phyloP scores from a whole-genome alignment of 2,329 filamentous ascomycete genomes.

The Fusarium devonianum region DNA sequence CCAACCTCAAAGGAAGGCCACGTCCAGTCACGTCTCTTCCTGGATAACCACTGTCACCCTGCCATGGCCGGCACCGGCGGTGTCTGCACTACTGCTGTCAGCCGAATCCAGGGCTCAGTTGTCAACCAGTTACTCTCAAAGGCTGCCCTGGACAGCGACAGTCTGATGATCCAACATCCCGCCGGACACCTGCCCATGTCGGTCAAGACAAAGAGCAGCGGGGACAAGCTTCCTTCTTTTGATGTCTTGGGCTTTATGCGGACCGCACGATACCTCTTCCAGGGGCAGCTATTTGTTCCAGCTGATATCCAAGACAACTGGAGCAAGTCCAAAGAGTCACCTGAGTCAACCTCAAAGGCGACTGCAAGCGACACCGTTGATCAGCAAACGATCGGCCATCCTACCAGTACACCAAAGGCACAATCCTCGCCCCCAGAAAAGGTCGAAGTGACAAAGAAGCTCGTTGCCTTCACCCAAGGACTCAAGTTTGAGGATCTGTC shows the following conservation, averaged over 20 bases:
- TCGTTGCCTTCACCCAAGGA: neutral
- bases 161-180: neutral
- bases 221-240: neutral
- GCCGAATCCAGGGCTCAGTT: neutral
- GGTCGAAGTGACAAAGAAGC: neutral
- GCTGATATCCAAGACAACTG: neutral
- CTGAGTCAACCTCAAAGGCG: neutral
- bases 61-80: neutral
- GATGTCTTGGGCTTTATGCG: neutral
- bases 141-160: neutral
- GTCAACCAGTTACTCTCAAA: neutral
- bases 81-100: neutral
- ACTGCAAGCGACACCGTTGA: neutral
- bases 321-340: neutral
- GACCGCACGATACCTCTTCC: neutral
- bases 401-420: neutral
- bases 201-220: neutral
- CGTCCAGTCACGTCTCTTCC: neutral
- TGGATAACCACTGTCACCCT: neutral
- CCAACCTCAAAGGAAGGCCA: neutral
- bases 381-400: neutral
- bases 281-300: neutral
- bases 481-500: neutral
- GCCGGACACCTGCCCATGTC: neutral
- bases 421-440: neutral